Evolutionary conservation across 257 asterid genomes (phyloP).

Genomic region (Solanum verrucosum): DNA sequence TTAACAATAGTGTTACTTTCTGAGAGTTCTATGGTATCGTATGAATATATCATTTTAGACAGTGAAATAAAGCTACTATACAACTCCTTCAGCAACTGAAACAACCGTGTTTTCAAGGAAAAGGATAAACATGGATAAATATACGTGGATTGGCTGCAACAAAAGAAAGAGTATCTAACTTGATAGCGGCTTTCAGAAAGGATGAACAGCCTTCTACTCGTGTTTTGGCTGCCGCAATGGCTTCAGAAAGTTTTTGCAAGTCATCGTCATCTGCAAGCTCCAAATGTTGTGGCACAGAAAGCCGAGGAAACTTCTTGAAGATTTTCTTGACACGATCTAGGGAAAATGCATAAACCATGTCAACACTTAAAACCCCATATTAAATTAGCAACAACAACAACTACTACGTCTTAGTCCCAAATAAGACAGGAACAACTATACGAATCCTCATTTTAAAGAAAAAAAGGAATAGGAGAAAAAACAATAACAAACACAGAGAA

Average conservation of each 20-base stretch:
- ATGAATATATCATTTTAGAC: background rate
- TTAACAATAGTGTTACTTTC: background rate
- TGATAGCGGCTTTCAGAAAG: constrained; percentile 75
- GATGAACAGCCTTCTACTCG: constrained; percentile 89
- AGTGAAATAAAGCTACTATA: background rate
- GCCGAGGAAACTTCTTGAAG: constrained; percentile 66
- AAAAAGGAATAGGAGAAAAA: background rate
- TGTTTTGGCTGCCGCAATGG: constrained; percentile 85
- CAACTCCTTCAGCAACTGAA: background rate
- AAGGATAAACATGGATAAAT: background rate
- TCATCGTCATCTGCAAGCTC: constrained; percentile 78
- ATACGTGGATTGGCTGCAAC: background rate
- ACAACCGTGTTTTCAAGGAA: background rate
- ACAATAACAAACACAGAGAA: background rate
- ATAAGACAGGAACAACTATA: background rate
- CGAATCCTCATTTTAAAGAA: background rate
- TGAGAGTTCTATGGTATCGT: background rate
- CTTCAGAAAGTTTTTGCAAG: constrained; percentile 79
- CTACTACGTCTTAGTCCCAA: background rate
- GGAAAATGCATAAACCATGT: constrained; percentile 13
- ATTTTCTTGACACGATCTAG: constrained; percentile 74
- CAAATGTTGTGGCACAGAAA: constrained; percentile 79
- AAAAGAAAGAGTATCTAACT: constrained; percentile 32
- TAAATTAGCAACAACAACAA: background rate
- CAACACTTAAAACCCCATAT: background rate